A percentile compares a stretch with the other conserved stretches of the same genome.
Conservation (phyloP, 1,139 yeast genomes). For the Kodamaea alishanica region DNA sequence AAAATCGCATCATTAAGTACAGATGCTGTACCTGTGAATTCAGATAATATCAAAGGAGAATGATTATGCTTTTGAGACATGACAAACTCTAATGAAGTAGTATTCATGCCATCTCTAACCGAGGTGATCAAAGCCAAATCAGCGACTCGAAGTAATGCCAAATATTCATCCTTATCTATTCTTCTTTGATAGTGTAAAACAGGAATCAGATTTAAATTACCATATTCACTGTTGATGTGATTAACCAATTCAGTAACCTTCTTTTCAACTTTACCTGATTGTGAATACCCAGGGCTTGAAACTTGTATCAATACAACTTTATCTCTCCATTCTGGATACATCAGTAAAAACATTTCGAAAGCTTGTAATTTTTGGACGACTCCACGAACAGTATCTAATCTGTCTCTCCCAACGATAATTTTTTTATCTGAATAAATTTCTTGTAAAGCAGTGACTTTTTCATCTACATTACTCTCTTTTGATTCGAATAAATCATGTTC, state of each 20-base stretch:
- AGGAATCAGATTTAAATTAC: conserved; percentile 74
- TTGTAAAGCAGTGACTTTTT: conserved; percentile 48
- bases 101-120: conserved; percentile 94
- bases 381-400: conserved; percentile 77
- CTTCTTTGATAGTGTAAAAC: conserved; percentile 91
- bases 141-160: conserved; percentile 83
- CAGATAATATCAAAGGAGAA: conserved; percentile 81
- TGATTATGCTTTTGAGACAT: conserved; percentile 74
- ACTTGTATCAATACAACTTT: conserved; percentile 90
- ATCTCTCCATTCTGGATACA: conserved; percentile 90
- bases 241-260: conserved; percentile 77
- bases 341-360: conserved; percentile 73
- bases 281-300: conserved; percentile 69
- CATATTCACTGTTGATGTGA: conserved; percentile 78
- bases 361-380: conserved; percentile 81
- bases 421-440: conserved; percentile 70
- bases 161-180: conserved; percentile 82
- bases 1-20: conserved; percentile 74
- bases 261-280: conserved; percentile 61
- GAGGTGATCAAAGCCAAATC: conserved; percentile 87
- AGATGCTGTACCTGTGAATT: conserved; percentile 89
- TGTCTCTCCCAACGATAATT: conserved; percentile 78
- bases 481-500: conserved; percentile 53
- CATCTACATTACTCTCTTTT: conserved; percentile 25
- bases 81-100: conserved; percentile 89